Evolutionary conservation across 2,329 filamentous ascomycete genomes (phyloP).

Genomic region (Alternaria consortialis): DNA sequence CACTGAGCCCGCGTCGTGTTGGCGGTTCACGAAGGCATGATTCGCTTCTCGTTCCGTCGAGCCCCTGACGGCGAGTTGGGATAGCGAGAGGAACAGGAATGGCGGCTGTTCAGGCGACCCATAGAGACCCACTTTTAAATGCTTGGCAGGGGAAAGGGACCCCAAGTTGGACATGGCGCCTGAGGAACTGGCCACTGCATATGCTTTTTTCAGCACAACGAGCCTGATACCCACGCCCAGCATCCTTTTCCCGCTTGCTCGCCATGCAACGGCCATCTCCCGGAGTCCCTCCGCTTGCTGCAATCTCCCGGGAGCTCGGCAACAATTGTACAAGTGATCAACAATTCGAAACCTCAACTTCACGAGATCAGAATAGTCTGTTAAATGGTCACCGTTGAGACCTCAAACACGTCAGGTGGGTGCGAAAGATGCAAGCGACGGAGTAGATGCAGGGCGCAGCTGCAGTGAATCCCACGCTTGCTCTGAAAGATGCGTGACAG

Average conservation of each 20-base stretch:
- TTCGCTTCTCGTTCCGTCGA: constrained; percentile 31
- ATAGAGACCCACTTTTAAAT: constrained; percentile 17
- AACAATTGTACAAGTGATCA: background rate
- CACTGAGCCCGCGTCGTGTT: constrained; percentile 18
- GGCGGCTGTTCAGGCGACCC: constrained; percentile 23
- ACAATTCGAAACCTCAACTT: background rate
- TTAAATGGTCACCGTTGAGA: background rate
- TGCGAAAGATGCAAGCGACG: constrained; percentile 9
- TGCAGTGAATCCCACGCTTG: constrained; percentile 18
- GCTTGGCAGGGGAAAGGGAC: constrained; percentile 46
- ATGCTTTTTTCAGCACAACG: constrained; percentile 11
- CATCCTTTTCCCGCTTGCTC: constrained; percentile 5
- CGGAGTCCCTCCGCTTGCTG: constrained; percentile 10
- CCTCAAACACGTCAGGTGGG: background rate
- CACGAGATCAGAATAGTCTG: background rate
- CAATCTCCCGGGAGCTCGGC: constrained; percentile 11
- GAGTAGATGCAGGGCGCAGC: constrained; percentile 10
- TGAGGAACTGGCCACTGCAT: constrained; percentile 16
- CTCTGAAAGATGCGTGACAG: constrained; percentile 23
- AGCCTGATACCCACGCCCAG: constrained; percentile 1
- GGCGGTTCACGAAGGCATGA: constrained; percentile 27
- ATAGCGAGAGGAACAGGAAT: constrained; percentile 33
- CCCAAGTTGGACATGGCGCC: constrained; percentile 16
- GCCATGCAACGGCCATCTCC: constrained; percentile 13
- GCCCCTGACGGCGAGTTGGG: constrained; percentile 37